Evolutionary conservation across 495 filamentous ascomycete genomes (phyloP).

Genomic region (Penicillium macrosclerotiorum): DNA sequence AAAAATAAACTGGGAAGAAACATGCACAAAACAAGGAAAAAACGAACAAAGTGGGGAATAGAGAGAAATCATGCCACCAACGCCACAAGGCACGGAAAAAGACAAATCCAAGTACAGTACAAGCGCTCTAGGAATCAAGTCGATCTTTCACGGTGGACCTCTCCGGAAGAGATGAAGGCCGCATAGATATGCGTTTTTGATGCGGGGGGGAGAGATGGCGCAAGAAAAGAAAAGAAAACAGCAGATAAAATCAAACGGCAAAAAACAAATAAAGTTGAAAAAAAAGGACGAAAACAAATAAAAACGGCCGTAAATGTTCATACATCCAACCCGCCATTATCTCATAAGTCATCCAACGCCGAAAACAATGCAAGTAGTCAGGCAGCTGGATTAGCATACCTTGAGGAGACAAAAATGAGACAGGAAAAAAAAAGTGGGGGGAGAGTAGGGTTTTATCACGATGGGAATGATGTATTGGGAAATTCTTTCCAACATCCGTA

Average conservation of each 20-base stretch:
- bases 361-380: conserved; percentile 37
- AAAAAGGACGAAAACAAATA: conserved; percentile 26
- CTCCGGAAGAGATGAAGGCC: conserved; percentile 30
- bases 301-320: conserved; percentile 43
- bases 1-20: neutral
- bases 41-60: conserved; percentile 14
- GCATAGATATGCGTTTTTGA: conserved; percentile 29
- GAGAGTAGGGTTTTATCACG: too few relatives aligned
- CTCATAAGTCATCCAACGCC: conserved; percentile 42
- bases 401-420: neutral
- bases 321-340: conserved; percentile 47
- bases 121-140: conserved; percentile 43
- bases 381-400: conserved; percentile 2
- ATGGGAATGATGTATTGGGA: too few relatives aligned
- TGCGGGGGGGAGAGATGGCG: conserved; percentile 10
- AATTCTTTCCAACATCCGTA: too few relatives aligned
- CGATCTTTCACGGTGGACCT: conserved; percentile 39
- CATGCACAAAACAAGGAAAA: conserved; percentile 7
- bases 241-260: conserved; percentile 25
- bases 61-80: conserved; percentile 26
- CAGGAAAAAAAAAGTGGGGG: neutral
- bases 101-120: conserved; percentile 41
- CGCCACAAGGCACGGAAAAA: conserved; percentile 29
- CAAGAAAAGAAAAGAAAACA: conserved; percentile 20
- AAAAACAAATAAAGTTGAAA: conserved; percentile 25